Percentiles rank a stretch among this genome's conserved stretches.
phyloP scores from a whole-genome alignment of 179 eudicot genomes.

The Spergularia azorica region DNA sequence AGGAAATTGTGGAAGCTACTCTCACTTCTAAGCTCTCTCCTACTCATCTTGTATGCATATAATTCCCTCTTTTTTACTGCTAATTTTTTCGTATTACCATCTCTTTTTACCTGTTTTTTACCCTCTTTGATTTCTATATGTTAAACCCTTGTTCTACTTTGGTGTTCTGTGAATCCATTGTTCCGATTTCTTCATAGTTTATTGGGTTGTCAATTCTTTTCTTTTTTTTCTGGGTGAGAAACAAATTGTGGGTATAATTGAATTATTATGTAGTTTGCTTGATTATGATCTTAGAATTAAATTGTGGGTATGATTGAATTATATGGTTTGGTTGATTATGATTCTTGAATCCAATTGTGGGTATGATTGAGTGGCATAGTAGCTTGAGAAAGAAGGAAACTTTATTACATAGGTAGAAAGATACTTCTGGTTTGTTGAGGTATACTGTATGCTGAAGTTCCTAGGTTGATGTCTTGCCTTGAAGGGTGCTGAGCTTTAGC shows the following conservation, averaged over 20 bases:
- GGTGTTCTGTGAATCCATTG: neutral
- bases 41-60: constrained; percentile 48
- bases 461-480: neutral
- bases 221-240: too few species aligned
- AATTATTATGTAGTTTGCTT: too few species aligned
- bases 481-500: neutral
- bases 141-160: neutral
- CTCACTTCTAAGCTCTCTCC: constrained; percentile 60
- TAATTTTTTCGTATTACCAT: neutral
- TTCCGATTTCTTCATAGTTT: neutral
- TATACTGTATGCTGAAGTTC: neutral
- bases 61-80: neutral
- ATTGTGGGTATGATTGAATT: too few species aligned
- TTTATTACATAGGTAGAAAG: neutral
- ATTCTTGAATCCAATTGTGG: neutral
- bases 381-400: neutral
- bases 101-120: too few species aligned
- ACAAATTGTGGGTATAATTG: too few species aligned
- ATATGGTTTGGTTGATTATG: too few species aligned
- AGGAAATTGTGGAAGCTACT: constrained; percentile 57
- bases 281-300: too few species aligned
- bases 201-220: neutral
- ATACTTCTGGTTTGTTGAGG: neutral
- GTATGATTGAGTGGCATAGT: neutral
- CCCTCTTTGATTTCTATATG: neutral